Percentiles rank a stretch among this genome's conserved stretches.
Conservation (phyloP, 2,329 filamentous ascomycete species). For the Botryosphaeria dothidea region DNA sequence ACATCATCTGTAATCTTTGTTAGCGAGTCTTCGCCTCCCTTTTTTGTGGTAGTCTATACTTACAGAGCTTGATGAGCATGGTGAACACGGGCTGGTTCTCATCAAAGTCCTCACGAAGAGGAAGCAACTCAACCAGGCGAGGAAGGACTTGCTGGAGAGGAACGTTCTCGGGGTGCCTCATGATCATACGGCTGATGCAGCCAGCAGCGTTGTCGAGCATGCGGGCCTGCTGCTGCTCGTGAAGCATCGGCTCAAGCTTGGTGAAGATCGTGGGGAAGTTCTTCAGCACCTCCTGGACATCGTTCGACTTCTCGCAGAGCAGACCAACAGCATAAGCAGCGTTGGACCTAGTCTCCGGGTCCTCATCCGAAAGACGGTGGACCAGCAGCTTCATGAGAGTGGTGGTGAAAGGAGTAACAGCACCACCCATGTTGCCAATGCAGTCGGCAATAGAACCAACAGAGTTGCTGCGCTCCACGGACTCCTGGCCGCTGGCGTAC, state of each 20-base stretch:
- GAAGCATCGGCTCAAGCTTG: slow-evolving; percentile 83
- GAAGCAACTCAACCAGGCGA: slow-evolving; percentile 74
- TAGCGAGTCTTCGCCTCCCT: background rate
- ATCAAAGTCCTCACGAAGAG: slow-evolving; percentile 89
- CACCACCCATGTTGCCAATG: slow-evolving; percentile 77
- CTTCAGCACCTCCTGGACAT: slow-evolving; percentile 71
- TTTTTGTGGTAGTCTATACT: slow-evolving; percentile 38
- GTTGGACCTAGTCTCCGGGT: slow-evolving; percentile 91
- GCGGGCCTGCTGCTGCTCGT: slow-evolving; percentile 74
- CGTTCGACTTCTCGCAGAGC: slow-evolving; percentile 77
- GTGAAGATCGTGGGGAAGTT: slow-evolving; percentile 75
- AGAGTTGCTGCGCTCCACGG: slow-evolving; percentile 83
- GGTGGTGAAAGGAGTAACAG: slow-evolving; percentile 79
- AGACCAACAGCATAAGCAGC: slow-evolving; percentile 89
- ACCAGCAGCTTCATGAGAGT: slow-evolving; percentile 77
- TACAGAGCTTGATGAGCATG: slow-evolving; percentile 85
- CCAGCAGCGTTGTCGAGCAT: slow-evolving; percentile 92
- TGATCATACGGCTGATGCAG: slow-evolving; percentile 89
- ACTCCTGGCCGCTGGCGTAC: slow-evolving; percentile 82
- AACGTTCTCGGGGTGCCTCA: slow-evolving; percentile 79
- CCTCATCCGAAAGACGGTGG: slow-evolving; percentile 85
- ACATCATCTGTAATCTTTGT: slow-evolving; percentile 1
- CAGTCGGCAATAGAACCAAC: slow-evolving; percentile 92
- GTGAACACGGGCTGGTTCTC: slow-evolving; percentile 94
- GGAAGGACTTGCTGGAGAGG: slow-evolving; percentile 82